Evolutionary conservation across 805 yeast species (phyloP).

Genomic region (Candida awuae): DNA sequence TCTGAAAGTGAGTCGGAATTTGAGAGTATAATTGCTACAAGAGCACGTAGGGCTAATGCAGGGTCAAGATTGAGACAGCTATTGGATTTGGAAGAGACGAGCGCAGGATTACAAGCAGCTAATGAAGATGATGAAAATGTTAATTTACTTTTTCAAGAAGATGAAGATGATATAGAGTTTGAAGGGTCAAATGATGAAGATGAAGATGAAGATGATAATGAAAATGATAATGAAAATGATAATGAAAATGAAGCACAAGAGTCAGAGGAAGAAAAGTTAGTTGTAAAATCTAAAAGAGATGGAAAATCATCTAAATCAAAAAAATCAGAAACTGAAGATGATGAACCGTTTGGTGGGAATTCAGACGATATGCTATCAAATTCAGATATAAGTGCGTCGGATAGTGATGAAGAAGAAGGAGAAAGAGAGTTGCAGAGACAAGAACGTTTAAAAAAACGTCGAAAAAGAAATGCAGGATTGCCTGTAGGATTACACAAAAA

Average conservation of each 20-base stretch:
- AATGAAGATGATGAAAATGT: constrained; percentile 72
- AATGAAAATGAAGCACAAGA: no score
- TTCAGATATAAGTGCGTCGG: constrained; percentile 43
- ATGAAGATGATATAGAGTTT: constrained; percentile 47
- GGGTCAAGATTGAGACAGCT: constrained; percentile 75
- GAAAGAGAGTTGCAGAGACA: constrained; percentile 31
- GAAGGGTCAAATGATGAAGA: constrained; percentile 24
- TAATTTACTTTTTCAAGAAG: constrained; percentile 59
- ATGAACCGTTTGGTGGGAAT: constrained; percentile 15
- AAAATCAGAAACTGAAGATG: constrained; percentile 14
- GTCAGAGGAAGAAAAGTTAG: no score
- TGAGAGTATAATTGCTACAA: constrained; percentile 62
- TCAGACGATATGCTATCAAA: constrained; percentile 39
- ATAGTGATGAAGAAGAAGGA: constrained; percentile 50
- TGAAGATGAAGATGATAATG: constrained; percentile 23
- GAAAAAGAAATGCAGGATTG: constrained; percentile 42
- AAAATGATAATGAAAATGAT: constrained; percentile 24
- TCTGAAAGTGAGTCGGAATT: constrained; percentile 27
- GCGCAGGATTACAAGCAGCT: constrained; percentile 15
- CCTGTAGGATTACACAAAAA: constrained; percentile 13
- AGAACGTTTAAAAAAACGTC: constrained; percentile 20
- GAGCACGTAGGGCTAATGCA: constrained; percentile 79
- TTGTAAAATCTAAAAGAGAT: no score
- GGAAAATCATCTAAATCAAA: no score
- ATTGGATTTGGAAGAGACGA: constrained; percentile 56